Conservation (phyloP, 805 yeast genomes). For the Gaillardinia entomophila region DNA sequence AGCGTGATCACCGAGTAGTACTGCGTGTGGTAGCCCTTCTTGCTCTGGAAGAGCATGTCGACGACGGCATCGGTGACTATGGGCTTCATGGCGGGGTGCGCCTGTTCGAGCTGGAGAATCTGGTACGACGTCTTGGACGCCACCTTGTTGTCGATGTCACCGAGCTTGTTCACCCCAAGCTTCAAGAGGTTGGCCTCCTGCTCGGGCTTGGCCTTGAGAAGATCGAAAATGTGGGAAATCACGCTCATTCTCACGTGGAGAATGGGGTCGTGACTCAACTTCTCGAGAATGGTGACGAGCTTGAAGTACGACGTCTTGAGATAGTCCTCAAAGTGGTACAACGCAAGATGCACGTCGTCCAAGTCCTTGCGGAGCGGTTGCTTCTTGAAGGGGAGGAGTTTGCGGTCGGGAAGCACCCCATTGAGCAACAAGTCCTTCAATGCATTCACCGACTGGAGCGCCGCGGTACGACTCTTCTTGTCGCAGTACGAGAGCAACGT, state of each 20-base stretch:
- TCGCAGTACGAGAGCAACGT: constrained; percentile 72
- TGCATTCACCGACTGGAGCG: constrained; percentile 85
- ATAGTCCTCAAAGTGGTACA: constrained; percentile 86
- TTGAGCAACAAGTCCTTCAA: constrained; percentile 80
- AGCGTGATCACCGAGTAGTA: constrained; percentile 85
- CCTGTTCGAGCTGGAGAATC: constrained; percentile 73
- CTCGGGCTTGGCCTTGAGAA: constrained; percentile 84
- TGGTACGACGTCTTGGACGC: constrained; percentile 83
- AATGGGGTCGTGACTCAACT: constrained; percentile 84
- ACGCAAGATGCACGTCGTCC: constrained; percentile 49
- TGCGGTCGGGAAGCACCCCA: constrained; percentile 83
- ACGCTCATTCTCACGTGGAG: constrained; percentile 78
- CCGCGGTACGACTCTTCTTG: constrained; percentile 90
- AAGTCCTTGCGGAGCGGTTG: constrained; percentile 48
- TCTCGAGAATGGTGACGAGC: constrained; percentile 71
- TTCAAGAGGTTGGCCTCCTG: constrained; percentile 89
- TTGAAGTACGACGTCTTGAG: constrained; percentile 72
- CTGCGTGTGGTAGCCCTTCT: constrained; percentile 78
- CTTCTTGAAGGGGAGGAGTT: constrained; percentile 71
- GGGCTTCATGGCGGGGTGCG: constrained; percentile 93
- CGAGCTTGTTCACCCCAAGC: constrained; percentile 88
- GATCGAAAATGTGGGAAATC: constrained; percentile 70
- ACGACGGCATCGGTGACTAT: constrained; percentile 74
- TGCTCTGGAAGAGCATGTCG: constrained; percentile 70
- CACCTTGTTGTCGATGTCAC: constrained; percentile 88